Base-by-base conservation (phyloP, 129 eudicot genomes). In the Cynara cardunculus region DNA sequence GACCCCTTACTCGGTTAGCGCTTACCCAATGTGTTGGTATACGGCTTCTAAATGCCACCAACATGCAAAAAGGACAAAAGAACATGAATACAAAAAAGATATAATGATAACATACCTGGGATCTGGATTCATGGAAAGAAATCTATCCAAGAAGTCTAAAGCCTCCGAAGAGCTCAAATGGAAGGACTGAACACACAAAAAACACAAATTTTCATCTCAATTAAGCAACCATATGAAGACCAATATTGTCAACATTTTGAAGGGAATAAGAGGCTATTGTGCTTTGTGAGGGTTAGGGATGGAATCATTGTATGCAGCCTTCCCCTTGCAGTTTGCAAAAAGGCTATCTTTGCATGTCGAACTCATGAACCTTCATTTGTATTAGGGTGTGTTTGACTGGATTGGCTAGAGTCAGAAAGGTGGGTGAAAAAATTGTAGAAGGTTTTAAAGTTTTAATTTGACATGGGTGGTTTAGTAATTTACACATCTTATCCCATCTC, bases 61-160 rank as follows among this genome's bases (percentile, higher is more conserved):
- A 64, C 28, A 22, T 64, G 14, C 69, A 64, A 64, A 22, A 2
- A 64, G 69, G 14, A 64, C 69, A 64, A 22, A 56, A 64, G 25
- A 21, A 9, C 28, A 62, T 22, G 16, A 53, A 4, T 31, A 35
- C 14, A 62, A 28, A 6, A 3, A 22, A 67, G 66, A 53, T n/a
- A 35, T 39, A 25, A 65, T 27, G 21, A 7, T 21, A 56, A 14
- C 34, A 74, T 90, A 94, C 99, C 97, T 92, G 62, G 84, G 26
- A 77, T 92, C 91, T 7, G 99, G 99, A 71, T 89, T 89, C 99
- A 94, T 94, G 44, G 92, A 83, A 81, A 94, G 91, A 87, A 92
- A 94, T 65, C 25, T 88, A 81, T 90, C 96, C 88, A 94, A 84
- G 78, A 94, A 92, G 27, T 87, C 94, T 72, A 92, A 80, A 70